phyloP scores from a whole-genome alignment of 768 basidiomycete species.

The Cystobasidium onofrii region DNA sequence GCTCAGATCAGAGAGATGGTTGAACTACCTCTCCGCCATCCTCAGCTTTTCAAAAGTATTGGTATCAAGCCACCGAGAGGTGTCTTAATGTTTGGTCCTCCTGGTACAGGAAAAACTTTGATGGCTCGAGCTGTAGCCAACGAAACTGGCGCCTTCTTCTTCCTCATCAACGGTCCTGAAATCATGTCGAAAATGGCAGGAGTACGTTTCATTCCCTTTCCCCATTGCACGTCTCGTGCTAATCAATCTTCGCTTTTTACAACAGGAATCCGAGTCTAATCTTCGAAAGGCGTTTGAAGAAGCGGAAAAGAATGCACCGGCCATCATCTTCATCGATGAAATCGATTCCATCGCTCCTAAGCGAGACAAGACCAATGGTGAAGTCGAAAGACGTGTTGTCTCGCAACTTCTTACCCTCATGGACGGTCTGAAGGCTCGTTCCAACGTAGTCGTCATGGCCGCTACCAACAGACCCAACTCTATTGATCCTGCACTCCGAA shows the following conservation, averaged over 20 bases:
- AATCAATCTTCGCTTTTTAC: neutral
- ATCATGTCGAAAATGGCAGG: constrained; percentile 99
- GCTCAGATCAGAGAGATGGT: constrained; percentile 99
- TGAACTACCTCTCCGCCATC: constrained; percentile 93
- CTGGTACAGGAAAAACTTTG: constrained; percentile 97
- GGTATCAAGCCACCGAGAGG: constrained; percentile 99
- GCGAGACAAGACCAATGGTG: constrained; percentile 99
- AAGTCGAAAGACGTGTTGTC: constrained; percentile 98
- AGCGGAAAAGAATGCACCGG: constrained; percentile 98
- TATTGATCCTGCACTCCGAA: constrained; percentile 94
- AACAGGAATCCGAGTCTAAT: constrained; percentile 80
- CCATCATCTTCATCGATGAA: constrained; percentile 99
- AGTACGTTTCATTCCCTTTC: constrained; percentile 18
- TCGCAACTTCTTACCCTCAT: constrained; percentile 97
- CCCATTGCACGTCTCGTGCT: neutral
- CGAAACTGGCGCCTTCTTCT: constrained; percentile 99
- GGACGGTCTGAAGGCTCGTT: constrained; percentile 90
- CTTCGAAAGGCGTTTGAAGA: constrained; percentile 97
- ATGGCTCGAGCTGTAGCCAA: constrained; percentile 99
- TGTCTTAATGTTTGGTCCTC: constrained; percentile 96
- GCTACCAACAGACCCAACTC: constrained; percentile 98
- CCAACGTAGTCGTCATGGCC: constrained; percentile 99
- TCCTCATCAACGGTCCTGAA: constrained; percentile 98
- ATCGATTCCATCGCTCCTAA: constrained; percentile 99
- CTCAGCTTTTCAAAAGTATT: constrained; percentile 98